These are phyloP conservation scores for Chloropicon primus DNA, from an alignment of 139 green algal genomes.

Conservation along the genomic window DNA sequence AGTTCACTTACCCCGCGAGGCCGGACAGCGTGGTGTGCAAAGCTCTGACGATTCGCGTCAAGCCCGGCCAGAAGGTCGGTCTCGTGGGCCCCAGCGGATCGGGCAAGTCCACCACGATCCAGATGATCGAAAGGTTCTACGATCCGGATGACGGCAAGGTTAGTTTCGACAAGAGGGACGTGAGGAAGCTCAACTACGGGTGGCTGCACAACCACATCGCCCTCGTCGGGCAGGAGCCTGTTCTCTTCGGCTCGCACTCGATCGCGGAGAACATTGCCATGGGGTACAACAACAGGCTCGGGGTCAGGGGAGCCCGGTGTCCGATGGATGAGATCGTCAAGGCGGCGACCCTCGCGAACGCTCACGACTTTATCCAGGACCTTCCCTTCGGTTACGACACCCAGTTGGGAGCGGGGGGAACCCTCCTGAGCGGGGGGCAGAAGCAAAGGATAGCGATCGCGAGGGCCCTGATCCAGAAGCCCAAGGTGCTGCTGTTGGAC, in stretches of 20 bases:
- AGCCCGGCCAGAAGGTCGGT: slow-evolving; percentile 7
- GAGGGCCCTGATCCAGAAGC: slow-evolving; percentile 61
- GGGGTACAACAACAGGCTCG: neutral
- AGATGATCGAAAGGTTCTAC: slow-evolving; percentile 38
- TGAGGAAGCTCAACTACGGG: neutral
- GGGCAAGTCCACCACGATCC: slow-evolving; percentile 36
- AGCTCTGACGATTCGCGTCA: neutral
- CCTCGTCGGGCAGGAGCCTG: neutral
- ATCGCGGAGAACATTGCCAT: slow-evolving; percentile 4
- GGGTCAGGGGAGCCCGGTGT: neutral
- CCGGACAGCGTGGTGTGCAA: neutral
- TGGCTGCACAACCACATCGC: neutral
- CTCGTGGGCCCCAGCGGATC: slow-evolving; percentile 27
- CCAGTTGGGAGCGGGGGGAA: neutral
- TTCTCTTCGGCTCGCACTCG: slow-evolving; percentile 3
- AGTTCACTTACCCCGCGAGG: neutral
- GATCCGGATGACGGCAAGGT: slow-evolving; percentile 13
- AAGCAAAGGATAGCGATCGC: slow-evolving; percentile 65
- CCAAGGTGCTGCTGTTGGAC: slow-evolving; percentile 76
- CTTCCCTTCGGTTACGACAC: slow-evolving; percentile 17
- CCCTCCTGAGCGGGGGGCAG: slow-evolving; percentile 11
- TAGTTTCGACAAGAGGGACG: neutral
- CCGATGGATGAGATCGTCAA: slow-evolving; percentile 37
- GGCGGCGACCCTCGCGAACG: slow-evolving; percentile 55
- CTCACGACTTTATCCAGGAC: slow-evolving; percentile 55